Conservation (phyloP, 2,329 filamentous ascomycete species). For the Hirsutella rhossiliensis region DNA sequence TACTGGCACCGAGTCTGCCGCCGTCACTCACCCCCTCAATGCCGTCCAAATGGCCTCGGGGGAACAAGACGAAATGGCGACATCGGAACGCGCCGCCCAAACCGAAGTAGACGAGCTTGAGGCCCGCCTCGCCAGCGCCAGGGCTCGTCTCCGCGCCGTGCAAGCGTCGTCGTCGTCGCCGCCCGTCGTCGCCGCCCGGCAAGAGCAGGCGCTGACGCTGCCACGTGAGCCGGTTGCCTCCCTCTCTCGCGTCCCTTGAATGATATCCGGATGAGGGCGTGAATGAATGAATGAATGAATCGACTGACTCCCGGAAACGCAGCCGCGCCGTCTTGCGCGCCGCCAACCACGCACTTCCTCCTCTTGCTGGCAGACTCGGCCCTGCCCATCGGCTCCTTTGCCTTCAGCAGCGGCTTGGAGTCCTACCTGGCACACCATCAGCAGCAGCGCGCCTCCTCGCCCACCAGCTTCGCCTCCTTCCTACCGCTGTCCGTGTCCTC, state of each 20-base stretch:
- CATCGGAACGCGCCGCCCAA: conserved; percentile 18
- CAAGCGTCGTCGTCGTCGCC: neutral
- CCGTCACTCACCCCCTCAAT: neutral
- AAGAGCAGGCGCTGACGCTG: neutral
- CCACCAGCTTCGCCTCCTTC: conserved; percentile 47
- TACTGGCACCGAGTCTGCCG: neutral
- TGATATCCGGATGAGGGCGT: neutral
- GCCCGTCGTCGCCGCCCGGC: neutral
- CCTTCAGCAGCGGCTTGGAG: conserved; percentile 73
- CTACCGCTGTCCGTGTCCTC: conserved; percentile 59
- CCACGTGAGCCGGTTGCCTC: neutral
- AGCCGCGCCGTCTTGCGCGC: conserved; percentile 2
- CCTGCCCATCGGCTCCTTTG: conserved; percentile 74
- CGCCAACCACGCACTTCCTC: conserved; percentile 45
- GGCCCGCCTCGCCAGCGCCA: conserved; percentile 32
- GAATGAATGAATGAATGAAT: neutral
- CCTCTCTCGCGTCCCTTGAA: neutral
- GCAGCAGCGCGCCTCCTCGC: conserved; percentile 6
- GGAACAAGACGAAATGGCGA: neutral
- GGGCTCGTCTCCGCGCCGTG: conserved; percentile 23
- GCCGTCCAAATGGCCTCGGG: neutral
- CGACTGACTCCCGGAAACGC: neutral
- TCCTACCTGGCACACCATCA: conserved; percentile 62
- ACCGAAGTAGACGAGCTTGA: conserved; percentile 50
- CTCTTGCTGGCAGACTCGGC: conserved; percentile 72